These are phyloP conservation scores for Leptographium galeiforme DNA, from an alignment of 2,329 filamentous ascomycete genomes.

Conservation along the genomic window DNA sequence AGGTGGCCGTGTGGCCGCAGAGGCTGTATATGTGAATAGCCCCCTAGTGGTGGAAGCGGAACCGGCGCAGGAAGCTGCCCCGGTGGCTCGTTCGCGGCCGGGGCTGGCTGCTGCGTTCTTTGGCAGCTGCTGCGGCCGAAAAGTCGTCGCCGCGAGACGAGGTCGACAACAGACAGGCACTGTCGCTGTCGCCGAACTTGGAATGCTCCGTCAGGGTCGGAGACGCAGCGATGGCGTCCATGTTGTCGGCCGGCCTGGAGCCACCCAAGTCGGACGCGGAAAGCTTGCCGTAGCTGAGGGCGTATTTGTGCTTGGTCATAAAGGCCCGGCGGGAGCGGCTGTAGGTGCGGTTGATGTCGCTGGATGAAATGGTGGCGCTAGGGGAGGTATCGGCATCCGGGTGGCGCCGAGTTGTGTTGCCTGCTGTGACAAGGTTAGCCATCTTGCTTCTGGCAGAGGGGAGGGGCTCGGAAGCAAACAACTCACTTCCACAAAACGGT, in stretches of 20 bases:
- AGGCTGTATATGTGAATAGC: too few species aligned
- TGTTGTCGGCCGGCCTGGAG: not conserved
- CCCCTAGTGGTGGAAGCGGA: constrained; percentile 5
- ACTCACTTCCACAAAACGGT: constrained; percentile 32
- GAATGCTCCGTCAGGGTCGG: constrained; percentile 9
- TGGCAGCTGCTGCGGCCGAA: not conserved
- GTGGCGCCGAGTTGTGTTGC: constrained; percentile 49
- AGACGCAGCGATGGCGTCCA: constrained; percentile 8
- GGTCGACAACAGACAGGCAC: too few species aligned
- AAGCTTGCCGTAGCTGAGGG: constrained; percentile 32
- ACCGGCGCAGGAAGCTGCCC: constrained; percentile 6
- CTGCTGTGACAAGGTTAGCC: constrained; percentile 14
- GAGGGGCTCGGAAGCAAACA: not conserved
- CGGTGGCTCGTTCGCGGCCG: not conserved
- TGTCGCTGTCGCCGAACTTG: constrained; percentile 13
- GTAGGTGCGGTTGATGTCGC: constrained; percentile 33
- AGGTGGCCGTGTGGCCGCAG: not conserved
- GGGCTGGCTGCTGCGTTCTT: not conserved
- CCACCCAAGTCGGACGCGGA: constrained; percentile 15
- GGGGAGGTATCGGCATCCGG: constrained; percentile 46
- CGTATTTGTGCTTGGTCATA: constrained; percentile 31
- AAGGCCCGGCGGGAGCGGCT: constrained; percentile 32
- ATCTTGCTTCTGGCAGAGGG: not conserved
- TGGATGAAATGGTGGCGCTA: constrained; percentile 41
- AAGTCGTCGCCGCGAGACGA: not conserved